Evolutionary conservation across 177 flowering plant species (phyloP), one percentile per base, ranked within the genome.

Genomic region (Vitis hybrid): DNA sequence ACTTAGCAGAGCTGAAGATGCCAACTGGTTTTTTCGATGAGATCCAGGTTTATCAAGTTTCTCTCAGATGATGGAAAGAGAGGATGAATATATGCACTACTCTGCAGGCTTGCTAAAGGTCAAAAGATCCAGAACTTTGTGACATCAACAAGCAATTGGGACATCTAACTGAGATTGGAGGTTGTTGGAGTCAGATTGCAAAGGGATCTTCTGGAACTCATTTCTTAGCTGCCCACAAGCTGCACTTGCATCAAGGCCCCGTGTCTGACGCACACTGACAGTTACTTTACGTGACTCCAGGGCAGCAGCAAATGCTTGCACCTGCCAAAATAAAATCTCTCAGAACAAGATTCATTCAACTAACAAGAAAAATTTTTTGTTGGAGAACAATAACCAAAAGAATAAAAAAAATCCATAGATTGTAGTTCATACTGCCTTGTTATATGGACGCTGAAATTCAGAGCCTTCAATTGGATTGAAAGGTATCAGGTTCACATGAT

Each of bases 171-270:
- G 31, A 66, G 84, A 45, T 66, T 78, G 72, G 19, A 56, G 4
- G 52, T 26, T 68, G 2, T 75, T 85, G 2, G 82, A 49, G 6
- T 52, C 78, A 21, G 59, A 51, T 18, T 73, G 58, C 75, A 93
- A 70, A 65, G 99, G 99, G 60, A 56, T 84, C 83, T 92, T 93
- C 79, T 96, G 99, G 79, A 88, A 90, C 70, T 91, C 78, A 68
- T 96, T 96, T 68, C 97, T 82, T 29, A 96, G 88, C 82, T 96
- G 99, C 56, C 99, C 98, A 77, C 99, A 96, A 63, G 99, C 97
- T 26, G 99, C 98, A 83, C 87, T 87, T 31, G 97, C 99, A 79
- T 96, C 99, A 39, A 92, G 84, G 31, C 99, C 98, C 26, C 99
- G 87, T 51, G 98, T 93, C 74, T 90, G 96, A 10, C 99, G 89